phyloP scores from a whole-genome alignment of 805 yeast species.

The Grigorovia yakushimaensis region DNA sequence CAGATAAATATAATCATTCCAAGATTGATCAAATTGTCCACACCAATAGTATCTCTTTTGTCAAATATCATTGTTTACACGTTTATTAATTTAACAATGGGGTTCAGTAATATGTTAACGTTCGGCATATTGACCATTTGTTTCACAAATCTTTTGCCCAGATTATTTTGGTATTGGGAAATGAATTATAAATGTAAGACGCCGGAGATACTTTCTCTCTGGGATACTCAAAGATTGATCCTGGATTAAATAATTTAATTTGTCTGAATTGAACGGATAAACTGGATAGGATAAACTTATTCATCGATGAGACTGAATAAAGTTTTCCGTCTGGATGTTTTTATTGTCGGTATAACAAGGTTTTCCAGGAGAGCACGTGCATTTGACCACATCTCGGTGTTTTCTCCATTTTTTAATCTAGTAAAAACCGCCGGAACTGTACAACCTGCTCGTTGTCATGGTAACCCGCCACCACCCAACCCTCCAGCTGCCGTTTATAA shows the following conservation, averaged over 20 bases:
- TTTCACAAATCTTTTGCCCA: constrained; percentile 18
- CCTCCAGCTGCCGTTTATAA: not conserved
- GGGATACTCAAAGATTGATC: constrained; percentile 16
- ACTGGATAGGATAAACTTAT: too few species aligned
- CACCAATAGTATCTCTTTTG: constrained; percentile 9
- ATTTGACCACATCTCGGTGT: too few species aligned
- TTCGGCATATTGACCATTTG: constrained; percentile 12
- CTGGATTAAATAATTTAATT: constrained; percentile 4
- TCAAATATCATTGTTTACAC: constrained; percentile 19
- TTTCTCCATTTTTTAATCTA: too few species aligned
- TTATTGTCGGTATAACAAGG: too few species aligned
- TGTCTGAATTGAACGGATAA: too few species aligned
- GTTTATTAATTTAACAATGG: constrained; percentile 15
- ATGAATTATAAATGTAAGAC: constrained; percentile 14
- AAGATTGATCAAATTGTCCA: constrained; percentile 11
- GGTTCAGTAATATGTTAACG: constrained; percentile 15
- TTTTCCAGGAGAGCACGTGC: too few species aligned
- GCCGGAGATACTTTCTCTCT: constrained; percentile 10
- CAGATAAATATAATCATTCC: constrained; percentile 27
- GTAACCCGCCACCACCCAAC: not conserved
- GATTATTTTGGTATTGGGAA: constrained; percentile 26
- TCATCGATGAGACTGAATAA: too few species aligned
- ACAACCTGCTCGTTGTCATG: not conserved
- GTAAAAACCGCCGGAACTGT: not conserved
- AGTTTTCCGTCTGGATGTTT: too few species aligned